These are phyloP conservation scores for Blastomyces gilchristii DNA, from an alignment of 2,329 filamentous ascomycete genomes.

Conservation along the genomic window DNA sequence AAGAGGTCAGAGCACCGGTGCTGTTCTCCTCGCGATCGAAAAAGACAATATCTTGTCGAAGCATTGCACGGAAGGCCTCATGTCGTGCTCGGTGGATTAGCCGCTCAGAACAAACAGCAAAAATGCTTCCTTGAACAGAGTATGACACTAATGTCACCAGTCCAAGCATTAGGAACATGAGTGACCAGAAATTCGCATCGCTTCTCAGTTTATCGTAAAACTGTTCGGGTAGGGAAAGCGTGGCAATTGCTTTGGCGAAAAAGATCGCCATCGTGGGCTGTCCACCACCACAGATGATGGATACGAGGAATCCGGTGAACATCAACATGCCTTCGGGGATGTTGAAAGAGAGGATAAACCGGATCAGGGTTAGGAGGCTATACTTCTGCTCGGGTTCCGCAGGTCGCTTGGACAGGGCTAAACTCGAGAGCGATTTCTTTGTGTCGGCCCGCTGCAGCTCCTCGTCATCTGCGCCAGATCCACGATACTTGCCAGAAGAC, in stretches of 20 bases:
- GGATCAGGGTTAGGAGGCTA: slow-evolving; percentile 63
- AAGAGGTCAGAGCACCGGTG: slow-evolving; percentile 76
- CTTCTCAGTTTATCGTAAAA: slow-evolving; percentile 50
- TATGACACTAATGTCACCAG: slow-evolving; percentile 62
- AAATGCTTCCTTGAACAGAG: slow-evolving; percentile 57
- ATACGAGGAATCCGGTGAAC: slow-evolving; percentile 61
- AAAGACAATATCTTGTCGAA: slow-evolving; percentile 85
- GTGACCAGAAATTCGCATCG: slow-evolving; percentile 73
- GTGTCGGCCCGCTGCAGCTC: slow-evolving; percentile 38
- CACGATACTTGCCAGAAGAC: slow-evolving; percentile 18
- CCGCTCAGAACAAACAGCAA: slow-evolving; percentile 78
- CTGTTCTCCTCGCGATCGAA: slow-evolving; percentile 88
- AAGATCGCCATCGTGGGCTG: slow-evolving; percentile 71
- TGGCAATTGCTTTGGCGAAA: slow-evolving; percentile 77
- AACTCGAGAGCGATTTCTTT: slow-evolving; percentile 54
- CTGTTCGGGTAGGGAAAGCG: slow-evolving; percentile 49
- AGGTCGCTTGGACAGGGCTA: slow-evolving; percentile 51
- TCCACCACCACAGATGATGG: slow-evolving; percentile 66
- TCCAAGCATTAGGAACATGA: slow-evolving; percentile 81
- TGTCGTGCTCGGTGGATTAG: slow-evolving; percentile 76
- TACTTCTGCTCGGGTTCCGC: slow-evolving; percentile 49
- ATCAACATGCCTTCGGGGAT: slow-evolving; percentile 59
- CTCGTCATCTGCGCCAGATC: slow-evolving; percentile 24
- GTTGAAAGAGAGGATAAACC: slow-evolving; percentile 73
- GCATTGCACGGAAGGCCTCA: slow-evolving; percentile 71